A percentile compares a stretch with the other conserved stretches of the same genome.
phyloP scores from a whole-genome alignment of 257 asterid genomes.

The Thymus quinquecostatus region DNA sequence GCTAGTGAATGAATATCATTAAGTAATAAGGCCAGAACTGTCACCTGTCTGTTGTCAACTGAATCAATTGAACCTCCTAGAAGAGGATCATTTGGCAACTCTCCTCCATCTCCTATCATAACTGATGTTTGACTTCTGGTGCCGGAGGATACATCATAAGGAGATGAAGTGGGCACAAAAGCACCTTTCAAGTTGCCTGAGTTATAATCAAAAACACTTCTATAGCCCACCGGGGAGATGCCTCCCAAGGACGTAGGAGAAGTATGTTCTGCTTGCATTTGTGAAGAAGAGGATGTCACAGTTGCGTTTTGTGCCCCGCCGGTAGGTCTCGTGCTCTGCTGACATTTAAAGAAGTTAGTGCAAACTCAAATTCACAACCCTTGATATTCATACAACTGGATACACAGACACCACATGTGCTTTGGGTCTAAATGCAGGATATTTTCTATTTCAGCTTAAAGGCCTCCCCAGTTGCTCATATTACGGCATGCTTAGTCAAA shows the following conservation, averaged over 20 bases:
- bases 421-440: slow-evolving; percentile 14
- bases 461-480: slow-evolving; percentile 3
- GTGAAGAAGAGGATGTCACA: slow-evolving; percentile 58
- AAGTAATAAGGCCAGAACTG: slow-evolving; percentile 29
- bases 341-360: slow-evolving; percentile 36
- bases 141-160: slow-evolving; percentile 70
- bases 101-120: slow-evolving; percentile 74
- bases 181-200: slow-evolving; percentile 59
- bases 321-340: slow-evolving; percentile 57
- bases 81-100: slow-evolving; percentile 76
- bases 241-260: slow-evolving; percentile 66
- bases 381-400: slow-evolving; percentile 10
- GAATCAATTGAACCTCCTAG: slow-evolving; percentile 76
- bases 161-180: slow-evolving; percentile 72
- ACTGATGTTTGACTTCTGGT: slow-evolving; percentile 69
- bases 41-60: slow-evolving; percentile 69
- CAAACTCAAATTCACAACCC: slow-evolving; percentile 18
- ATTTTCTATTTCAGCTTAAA: slow-evolving; percentile 18
- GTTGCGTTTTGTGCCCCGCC: slow-evolving; percentile 51
- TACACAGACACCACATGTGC: slow-evolving; percentile 7
- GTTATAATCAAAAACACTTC: slow-evolving; percentile 51
- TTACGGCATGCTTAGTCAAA: slow-evolving; percentile 18
- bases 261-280: slow-evolving; percentile 58
- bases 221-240: slow-evolving; percentile 57
- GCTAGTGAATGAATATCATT: slow-evolving; percentile 31